Evolutionary conservation across 306 rosid species (phyloP).

Genomic region (Glycine soja): DNA sequence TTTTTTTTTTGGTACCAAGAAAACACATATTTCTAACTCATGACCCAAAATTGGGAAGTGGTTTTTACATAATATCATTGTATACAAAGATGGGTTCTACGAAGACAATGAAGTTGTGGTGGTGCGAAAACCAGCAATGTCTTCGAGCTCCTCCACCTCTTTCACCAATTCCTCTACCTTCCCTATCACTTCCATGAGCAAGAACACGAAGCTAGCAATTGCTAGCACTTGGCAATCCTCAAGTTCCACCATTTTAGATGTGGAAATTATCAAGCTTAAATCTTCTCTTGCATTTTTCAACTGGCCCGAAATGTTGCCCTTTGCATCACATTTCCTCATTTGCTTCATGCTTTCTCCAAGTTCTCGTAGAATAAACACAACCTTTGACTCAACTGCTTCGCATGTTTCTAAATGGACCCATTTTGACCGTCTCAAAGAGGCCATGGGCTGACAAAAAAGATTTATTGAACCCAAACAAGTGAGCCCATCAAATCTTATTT

Average conservation of each 20-base stretch:
- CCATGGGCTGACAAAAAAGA: slow-evolving; percentile 47
- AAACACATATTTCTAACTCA: not conserved
- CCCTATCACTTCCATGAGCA: slow-evolving; percentile 61
- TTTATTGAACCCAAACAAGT: slow-evolving; percentile 8
- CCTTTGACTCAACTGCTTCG: slow-evolving; percentile 59
- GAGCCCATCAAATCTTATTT: slow-evolving; percentile 3
- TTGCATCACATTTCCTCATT: slow-evolving; percentile 62
- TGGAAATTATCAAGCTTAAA: slow-evolving; percentile 48
- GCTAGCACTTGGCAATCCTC: slow-evolving; percentile 59
- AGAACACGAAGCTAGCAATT: slow-evolving; percentile 60
- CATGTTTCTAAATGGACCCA: slow-evolving; percentile 49
- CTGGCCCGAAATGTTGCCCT: slow-evolving; percentile 46
- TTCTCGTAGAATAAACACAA: slow-evolving; percentile 63
- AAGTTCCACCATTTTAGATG: slow-evolving; percentile 44
- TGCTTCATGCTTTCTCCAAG: slow-evolving; percentile 70
- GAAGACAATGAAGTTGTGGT: slow-evolving; percentile 5
- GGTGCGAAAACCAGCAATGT: slow-evolving; percentile 58
- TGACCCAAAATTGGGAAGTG: slow-evolving; percentile 38
- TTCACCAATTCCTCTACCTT: slow-evolving; percentile 69
- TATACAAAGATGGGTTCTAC: not conserved
- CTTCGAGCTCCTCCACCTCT: slow-evolving; percentile 69
- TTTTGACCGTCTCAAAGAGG: slow-evolving; percentile 46
- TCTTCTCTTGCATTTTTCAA: slow-evolving; percentile 64
- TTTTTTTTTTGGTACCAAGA: not conserved
- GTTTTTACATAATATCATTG: not conserved